These are phyloP conservation scores for Bonia amplexicaulis DNA, from an alignment of 176 grass and related monocot genomes.

Conservation along the genomic window DNA sequence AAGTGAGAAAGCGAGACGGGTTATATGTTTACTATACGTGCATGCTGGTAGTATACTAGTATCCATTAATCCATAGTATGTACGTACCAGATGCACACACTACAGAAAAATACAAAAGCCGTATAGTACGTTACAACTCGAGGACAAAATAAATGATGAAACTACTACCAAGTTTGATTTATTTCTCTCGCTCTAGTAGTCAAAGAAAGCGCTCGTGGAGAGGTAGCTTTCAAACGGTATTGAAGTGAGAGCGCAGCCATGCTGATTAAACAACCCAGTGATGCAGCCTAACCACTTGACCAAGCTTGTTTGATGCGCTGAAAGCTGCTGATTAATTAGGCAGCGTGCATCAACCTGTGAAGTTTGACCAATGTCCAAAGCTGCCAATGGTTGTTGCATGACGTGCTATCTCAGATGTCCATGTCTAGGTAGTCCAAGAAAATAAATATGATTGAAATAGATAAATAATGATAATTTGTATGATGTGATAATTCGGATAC, in stretches of 20 bases:
- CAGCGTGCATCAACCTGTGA: neutral
- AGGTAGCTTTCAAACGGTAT: constrained; percentile 9
- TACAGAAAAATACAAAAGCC: neutral
- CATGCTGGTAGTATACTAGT: neutral
- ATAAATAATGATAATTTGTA: too few relatives aligned
- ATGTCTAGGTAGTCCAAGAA: neutral
- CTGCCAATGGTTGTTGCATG: constrained; percentile 1
- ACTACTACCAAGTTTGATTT: neutral
- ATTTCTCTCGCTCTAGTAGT: neutral
- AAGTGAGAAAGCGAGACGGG: neutral
- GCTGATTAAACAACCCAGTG: neutral
- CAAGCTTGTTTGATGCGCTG: constrained; percentile 37
- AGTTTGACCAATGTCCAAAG: constrained; percentile 18
- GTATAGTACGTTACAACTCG: neutral
- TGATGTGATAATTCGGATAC: too few relatives aligned
- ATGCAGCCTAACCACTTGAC: constrained; percentile 34
- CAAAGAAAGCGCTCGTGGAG: neutral
- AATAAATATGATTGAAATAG: too few relatives aligned
- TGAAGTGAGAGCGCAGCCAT: neutral
- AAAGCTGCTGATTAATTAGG: constrained; percentile 3
- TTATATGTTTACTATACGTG: neutral
- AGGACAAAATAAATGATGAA: neutral
- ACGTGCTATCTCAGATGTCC: neutral
- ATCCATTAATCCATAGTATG: neutral
- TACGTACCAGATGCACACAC: neutral